Base-by-base conservation (phyloP, 768 basidiomycete species). In the Tulasnella sp. region DNA sequence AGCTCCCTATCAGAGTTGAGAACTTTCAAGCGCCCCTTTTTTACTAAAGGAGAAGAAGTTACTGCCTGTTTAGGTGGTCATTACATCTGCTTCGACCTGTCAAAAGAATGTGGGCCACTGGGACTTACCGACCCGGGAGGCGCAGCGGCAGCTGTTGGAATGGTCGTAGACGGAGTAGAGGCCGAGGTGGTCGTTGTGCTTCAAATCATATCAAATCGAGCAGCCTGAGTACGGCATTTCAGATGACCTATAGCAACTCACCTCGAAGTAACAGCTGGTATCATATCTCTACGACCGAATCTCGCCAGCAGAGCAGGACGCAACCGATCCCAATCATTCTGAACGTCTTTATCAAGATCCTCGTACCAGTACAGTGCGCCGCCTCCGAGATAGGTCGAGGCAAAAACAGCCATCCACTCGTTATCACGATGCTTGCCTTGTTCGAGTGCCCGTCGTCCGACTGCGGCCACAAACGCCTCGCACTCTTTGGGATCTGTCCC, bases 331-430 rank as follows among this genome's bases (percentile, higher is more conserved):
- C 76, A 76, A 76, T 76, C 76, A 31, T 50, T 37, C 48, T 58
- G 46, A 7, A 76, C 46, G 24, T 34, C 18, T n/a, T 46, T 24
- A 0, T 76, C 76, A 16, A 76, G 76, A 7, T 50, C 34, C 22
- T 76, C 76, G 20, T 44, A 76, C 76, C 76, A 76, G 20, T 76
- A 46, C 7, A 76, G 24, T n/a, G 76, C 76, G 11, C 54, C 48
- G 4, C 54, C 76, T 28, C 20, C 76, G 41, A 76, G 28, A 18
- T 40, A 76, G 3, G 18, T 46, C 3, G 46, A 76, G 8, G 46
- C 76, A 5, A 50, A 54, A 9, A 31, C 76, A 22, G 76, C 48
- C 76, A 76, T 76, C 76, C 76, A 76, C 20, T 50, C 48, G 14
- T 50, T 50, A 37, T 76, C 76, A 14, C 54, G 46, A n/a, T 48